A percentile compares a stretch with the other conserved stretches of the same genome.
phyloP scores from a whole-genome alignment of 768 basidiomycete genomes.

The Pulveroboletus sp. region DNA sequence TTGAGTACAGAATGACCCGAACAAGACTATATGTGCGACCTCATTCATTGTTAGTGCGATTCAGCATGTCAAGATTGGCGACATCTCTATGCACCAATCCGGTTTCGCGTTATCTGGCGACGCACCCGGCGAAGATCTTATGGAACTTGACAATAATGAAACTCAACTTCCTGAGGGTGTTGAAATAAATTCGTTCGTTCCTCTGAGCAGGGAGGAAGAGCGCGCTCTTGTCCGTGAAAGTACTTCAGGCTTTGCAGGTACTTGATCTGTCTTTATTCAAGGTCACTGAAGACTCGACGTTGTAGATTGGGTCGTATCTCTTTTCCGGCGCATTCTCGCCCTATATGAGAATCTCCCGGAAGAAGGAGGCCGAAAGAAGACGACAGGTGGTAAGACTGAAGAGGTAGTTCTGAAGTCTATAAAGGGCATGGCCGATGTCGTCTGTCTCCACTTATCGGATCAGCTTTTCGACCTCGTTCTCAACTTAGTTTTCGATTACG shows the following conservation, averaged over 20 bases:
- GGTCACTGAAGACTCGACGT: not conserved
- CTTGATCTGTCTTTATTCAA: conserved; percentile 7
- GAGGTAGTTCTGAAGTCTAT: conserved; percentile 70
- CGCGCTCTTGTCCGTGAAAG: conserved; percentile 70
- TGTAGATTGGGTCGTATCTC: conserved; percentile 74
- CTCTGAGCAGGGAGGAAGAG: conserved; percentile 60
- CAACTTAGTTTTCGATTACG: conserved; percentile 81
- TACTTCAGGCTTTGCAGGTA: conserved; percentile 75
- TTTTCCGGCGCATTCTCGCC: conserved; percentile 73
- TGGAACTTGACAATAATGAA: conserved; percentile 45
- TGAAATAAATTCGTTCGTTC: conserved; percentile 30
- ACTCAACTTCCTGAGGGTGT: conserved; percentile 50
- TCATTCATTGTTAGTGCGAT: conserved; percentile 72
- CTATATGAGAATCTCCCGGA: conserved; percentile 93
- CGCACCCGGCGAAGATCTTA: conserved; percentile 48
- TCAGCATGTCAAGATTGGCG: conserved; percentile 74
- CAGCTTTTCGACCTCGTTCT: conserved; percentile 79
- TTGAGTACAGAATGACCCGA: conserved; percentile 62
- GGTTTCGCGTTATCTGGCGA: conserved; percentile 53
- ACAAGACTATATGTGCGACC: conserved; percentile 74
- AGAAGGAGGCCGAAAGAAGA: conserved; percentile 84
- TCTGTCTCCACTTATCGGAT: conserved; percentile 65
- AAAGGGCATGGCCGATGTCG: conserved; percentile 74
- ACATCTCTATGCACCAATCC: conserved; percentile 60
- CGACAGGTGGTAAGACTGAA: conserved; percentile 80